phyloP scores from a whole-genome alignment of 441 rosid genomes.

The Erodium chrysanthum region DNA sequence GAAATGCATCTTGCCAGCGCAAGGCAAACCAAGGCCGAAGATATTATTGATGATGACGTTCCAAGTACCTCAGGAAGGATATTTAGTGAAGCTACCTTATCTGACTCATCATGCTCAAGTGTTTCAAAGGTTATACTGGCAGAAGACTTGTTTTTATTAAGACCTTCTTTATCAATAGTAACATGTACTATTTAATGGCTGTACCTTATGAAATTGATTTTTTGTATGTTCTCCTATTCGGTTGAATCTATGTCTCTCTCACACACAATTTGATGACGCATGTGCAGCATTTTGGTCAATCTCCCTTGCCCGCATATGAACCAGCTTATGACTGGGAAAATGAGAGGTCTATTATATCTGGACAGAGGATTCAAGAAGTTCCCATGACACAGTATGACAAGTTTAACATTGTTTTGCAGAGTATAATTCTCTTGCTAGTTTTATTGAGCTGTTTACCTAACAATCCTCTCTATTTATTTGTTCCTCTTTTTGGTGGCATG shows the following conservation, averaged over 20 bases:
- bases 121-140: conserved; percentile 45
- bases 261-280: conserved; percentile 14
- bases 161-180: not conserved
- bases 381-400: conserved; percentile 55
- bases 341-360: conserved; percentile 84
- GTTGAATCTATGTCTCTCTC: not conserved
- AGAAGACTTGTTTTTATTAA: conserved; percentile 12
- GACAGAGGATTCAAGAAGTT: conserved; percentile 85
- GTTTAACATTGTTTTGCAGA: conserved; percentile 25
- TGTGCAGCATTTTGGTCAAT: conserved; percentile 77
- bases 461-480: conserved; percentile 10
- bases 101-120: conserved; percentile 16
- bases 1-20: conserved; percentile 75
- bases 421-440: not conserved
- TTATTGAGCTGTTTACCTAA: conserved; percentile 11
- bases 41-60: conserved; percentile 44
- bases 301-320: conserved; percentile 97
- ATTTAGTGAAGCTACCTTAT: conserved; percentile 36
- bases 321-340: conserved; percentile 99
- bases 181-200: not conserved
- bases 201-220: not conserved
- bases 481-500: conserved; percentile 17
- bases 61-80: conserved; percentile 84
- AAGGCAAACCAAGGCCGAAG: conserved; percentile 54
- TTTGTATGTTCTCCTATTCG: not conserved